These are phyloP conservation scores for Yarrowia phangngaensis DNA, from an alignment of 805 yeast genomes.

Conservation along the genomic window DNA sequence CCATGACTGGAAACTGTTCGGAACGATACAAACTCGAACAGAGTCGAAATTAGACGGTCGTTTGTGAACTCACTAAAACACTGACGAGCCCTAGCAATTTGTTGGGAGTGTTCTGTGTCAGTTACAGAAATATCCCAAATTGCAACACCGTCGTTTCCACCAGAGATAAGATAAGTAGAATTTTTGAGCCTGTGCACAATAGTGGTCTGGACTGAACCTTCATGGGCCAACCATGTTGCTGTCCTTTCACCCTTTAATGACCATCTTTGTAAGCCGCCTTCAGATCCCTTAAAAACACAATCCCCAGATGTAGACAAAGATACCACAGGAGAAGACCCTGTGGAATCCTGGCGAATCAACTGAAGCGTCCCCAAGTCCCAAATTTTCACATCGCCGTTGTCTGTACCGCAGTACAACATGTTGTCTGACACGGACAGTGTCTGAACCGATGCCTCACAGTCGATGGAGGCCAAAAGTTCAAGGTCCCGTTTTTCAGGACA, in stretches of 20 bases:
- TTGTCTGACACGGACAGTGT: slow-evolving; percentile 61
- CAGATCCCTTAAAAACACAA: slow-evolving; percentile 62
- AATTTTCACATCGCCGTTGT: slow-evolving; percentile 68
- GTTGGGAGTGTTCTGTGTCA: slow-evolving; percentile 29
- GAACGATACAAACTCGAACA: slow-evolving; percentile 60
- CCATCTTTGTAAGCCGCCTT: slow-evolving; percentile 50
- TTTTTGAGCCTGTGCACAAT: slow-evolving; percentile 45
- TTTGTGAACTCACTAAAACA: slow-evolving; percentile 45
- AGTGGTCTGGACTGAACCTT: slow-evolving; percentile 57
- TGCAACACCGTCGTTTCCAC: slow-evolving; percentile 63
- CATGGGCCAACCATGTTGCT: slow-evolving; percentile 51
- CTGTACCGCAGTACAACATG: slow-evolving; percentile 77
- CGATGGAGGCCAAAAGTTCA: slow-evolving; percentile 42
- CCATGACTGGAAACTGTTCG: slow-evolving; percentile 76
- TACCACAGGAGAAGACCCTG: slow-evolving; percentile 32
- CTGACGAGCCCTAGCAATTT: slow-evolving; percentile 20
- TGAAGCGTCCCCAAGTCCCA: slow-evolving; percentile 88
- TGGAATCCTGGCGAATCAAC: slow-evolving; percentile 42
- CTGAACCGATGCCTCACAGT: slow-evolving; percentile 66
- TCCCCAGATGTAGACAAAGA: slow-evolving; percentile 55
- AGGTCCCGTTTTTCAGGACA: slow-evolving; percentile 29
- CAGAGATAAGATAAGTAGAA: slow-evolving; percentile 54
- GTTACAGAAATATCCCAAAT: slow-evolving; percentile 58
- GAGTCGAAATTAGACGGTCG: slow-evolving; percentile 60
- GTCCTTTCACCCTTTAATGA: slow-evolving; percentile 47